Evolutionary conservation across 2,329 filamentous ascomycete genomes (phyloP).

Genomic region (Trichoderma breve): DNA sequence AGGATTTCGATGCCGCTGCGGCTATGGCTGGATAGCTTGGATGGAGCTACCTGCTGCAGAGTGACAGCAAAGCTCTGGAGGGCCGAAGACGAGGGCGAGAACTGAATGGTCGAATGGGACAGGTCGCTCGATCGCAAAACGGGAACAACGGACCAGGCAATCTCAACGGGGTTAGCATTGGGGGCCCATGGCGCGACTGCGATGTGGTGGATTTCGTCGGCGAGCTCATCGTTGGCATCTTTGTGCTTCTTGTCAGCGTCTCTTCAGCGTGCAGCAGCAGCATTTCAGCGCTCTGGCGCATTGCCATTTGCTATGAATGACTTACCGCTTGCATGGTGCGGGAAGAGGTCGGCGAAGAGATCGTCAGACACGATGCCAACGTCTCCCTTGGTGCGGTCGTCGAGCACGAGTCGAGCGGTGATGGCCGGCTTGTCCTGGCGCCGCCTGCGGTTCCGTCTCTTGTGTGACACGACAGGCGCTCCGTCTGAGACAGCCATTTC

Average conservation of each 20-base stretch:
- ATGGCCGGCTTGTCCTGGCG: conserved; percentile 71
- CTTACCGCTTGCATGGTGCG: conserved; percentile 55
- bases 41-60: conserved; percentile 71
- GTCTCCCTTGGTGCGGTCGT: conserved; percentile 81
- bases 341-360: conserved; percentile 78
- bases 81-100: conserved; percentile 68
- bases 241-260: conserved; percentile 16
- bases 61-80: conserved; percentile 77
- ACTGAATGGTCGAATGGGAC: conserved; percentile 74
- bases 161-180: conserved; percentile 54
- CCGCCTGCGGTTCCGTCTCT: conserved; percentile 51
- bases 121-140: conserved; percentile 64
- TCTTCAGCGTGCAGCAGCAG: not conserved
- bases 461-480: conserved; percentile 28
- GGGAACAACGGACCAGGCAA: conserved; percentile 82
- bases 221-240: conserved; percentile 35
- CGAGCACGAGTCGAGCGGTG: conserved; percentile 76
- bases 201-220: conserved; percentile 56
- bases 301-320: conserved; percentile 27
- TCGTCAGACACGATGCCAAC: conserved; percentile 84
- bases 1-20: conserved; percentile 80
- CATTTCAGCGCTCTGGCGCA: too few species aligned
- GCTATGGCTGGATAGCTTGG: conserved; percentile 69
- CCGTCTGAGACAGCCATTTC: conserved; percentile 32
- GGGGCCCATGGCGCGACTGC: conserved; percentile 74